A percentile compares a stretch with the other conserved stretches of the same genome.
These are phyloP conservation scores for peach (Prunus persica) DNA, from an alignment of 306 rosid genomes.

Conservation along the genomic window DNA sequence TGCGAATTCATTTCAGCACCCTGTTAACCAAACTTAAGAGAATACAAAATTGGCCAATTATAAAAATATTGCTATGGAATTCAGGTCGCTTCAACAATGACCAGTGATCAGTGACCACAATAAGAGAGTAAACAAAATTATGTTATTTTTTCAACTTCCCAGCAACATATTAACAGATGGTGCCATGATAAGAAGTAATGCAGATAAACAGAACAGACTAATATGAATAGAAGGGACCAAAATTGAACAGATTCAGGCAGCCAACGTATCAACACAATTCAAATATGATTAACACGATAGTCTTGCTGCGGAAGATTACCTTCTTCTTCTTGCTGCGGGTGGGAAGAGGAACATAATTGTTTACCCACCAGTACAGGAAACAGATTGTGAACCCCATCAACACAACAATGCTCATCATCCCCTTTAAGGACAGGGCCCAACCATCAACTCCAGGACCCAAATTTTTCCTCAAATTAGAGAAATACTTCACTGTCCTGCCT, in stretches of 20 bases:
- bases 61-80: not conserved
- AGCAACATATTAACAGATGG: not conserved
- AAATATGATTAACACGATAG: constrained; percentile 4
- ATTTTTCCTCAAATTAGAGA: constrained; percentile 72
- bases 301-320: constrained; percentile 41
- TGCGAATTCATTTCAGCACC: not conserved
- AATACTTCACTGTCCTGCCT: constrained; percentile 90
- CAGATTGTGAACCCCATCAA: constrained; percentile 70
- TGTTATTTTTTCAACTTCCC: not conserved
- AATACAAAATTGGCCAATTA: not conserved
- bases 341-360: constrained; percentile 70
- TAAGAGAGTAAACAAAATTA: not conserved
- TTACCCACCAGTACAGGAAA: constrained; percentile 90
- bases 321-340: constrained; percentile 90
- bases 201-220: not conserved
- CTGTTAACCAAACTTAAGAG: not conserved
- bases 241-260: not conserved
- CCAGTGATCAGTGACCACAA: not conserved
- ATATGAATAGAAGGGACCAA: not conserved
- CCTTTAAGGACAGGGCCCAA: constrained; percentile 87
- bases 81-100: not conserved
- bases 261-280: not conserved
- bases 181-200: not conserved
- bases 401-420: constrained; percentile 94
- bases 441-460: constrained; percentile 97